Base-by-base conservation (phyloP, 2,329 filamentous ascomycete species). In the Zarea fungicola region DNA sequence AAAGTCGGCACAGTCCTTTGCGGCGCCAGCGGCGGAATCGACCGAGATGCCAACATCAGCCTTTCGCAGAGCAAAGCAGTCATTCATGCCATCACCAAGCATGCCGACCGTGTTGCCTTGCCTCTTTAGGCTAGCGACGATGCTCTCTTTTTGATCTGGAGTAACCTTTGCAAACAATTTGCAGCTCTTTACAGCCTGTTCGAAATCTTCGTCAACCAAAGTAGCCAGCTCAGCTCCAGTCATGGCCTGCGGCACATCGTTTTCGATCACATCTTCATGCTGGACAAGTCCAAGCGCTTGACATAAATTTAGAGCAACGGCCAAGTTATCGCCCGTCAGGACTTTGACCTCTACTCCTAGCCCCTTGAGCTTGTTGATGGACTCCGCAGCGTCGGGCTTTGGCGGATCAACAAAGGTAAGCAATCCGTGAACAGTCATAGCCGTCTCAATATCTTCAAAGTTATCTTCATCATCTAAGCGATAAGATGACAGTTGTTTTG, bases 1-100 rank as follows among this genome's bases (percentile, higher is more conserved):
- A 21, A 62, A 43, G 22, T 62, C 60, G 3, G 60, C 60, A 16
- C 58, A 60, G 48, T 62, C 60, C 37, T 62, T 63, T 36, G 60
- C 60, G 1, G 58, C 58, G 11, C 56, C 55, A 6, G 59, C 57
- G 7, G 59, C 60, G 14, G 59, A 61, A 39, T 63, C 58, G 6
- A 62, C 60, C 14, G 60, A 63, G 32, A 63, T 61, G 14, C 60
- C 60, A 1, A 61, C 60, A 19, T 63, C 60, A 7, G 59, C 53
- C 18, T 50, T 53, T 1, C 59, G 52, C 36, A 62, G 54, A 5
- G 60, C 60, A 13, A 62, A 54, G 51, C 60, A 62, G 50, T 62
- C 60, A 40, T 62, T 62, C 53, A 62, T 58, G 21, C 60, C 60
- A 36, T 62, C 60, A 4, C 60, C 60, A 14, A 61, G 52, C 59